Evolutionary conservation across 169 alveolate species (phyloP).

Genomic region (Ichthyophthirius multifiliis): DNA sequence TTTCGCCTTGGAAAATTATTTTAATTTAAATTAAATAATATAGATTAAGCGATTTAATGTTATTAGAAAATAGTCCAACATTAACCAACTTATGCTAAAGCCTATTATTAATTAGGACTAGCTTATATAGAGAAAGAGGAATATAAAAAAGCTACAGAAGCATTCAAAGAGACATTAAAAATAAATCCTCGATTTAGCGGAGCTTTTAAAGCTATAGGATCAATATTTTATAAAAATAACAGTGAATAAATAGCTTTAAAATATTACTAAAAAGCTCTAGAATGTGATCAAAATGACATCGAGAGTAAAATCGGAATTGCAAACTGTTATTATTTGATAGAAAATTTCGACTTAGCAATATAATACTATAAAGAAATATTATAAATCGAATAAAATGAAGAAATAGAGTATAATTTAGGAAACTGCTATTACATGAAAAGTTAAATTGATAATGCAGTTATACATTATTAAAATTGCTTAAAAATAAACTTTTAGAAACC

Average conservation of each 20-base stretch:
- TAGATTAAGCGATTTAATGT: conserved; percentile 59
- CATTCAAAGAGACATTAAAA: conserved; percentile 47
- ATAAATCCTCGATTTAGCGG: conserved; percentile 40
- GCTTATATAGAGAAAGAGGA: conserved; percentile 51
- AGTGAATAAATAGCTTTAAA: conserved; percentile 48
- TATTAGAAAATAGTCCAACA: conserved; percentile 41
- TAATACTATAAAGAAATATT: conserved; percentile 59
- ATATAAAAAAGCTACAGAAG: conserved; percentile 47
- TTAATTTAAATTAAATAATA: conserved; percentile 50
- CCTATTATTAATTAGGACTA: conserved; percentile 63
- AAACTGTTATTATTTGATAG: conserved; percentile 62
- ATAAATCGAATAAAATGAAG: conserved; percentile 55
- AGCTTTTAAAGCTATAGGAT: conserved; percentile 66
- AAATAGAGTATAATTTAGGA: conserved; percentile 78
- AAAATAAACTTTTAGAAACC: conserved; percentile 63
- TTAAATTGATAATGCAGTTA: conserved; percentile 57
- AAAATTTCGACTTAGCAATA: conserved; percentile 57
- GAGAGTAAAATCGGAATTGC: conserved; percentile 74
- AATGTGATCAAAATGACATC: conserved; percentile 52
- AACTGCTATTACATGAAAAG: conserved; percentile 66
- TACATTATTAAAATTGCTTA: conserved; percentile 59
- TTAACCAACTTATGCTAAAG: conserved; percentile 61
- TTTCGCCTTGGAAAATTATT: conserved; percentile 66
- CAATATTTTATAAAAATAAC: conserved; percentile 62
- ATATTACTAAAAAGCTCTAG: conserved; percentile 59